Conservation (phyloP, 2,329 filamentous ascomycete species). For the Penicillium sp. region DNA sequence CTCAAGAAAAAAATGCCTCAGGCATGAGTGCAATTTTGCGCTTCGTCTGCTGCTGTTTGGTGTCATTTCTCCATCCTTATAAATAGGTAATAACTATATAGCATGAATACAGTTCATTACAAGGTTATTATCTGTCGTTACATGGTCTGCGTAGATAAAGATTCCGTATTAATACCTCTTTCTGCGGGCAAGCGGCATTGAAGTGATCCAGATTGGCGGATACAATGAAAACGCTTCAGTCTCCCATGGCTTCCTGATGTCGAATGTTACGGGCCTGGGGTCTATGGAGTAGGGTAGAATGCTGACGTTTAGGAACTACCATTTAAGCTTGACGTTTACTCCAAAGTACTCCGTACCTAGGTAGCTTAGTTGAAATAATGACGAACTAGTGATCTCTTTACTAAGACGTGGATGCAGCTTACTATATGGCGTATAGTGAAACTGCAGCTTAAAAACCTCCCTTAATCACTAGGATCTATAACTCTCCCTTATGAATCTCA, state of each 20-base stretch:
- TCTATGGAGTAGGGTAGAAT: not conserved
- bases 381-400: not conserved
- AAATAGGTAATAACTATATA: not conserved
- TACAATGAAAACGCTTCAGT: not conserved
- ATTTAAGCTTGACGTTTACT: not conserved
- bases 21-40: not conserved
- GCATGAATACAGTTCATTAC: not conserved
- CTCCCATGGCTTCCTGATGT: not conserved
- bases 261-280: not conserved
- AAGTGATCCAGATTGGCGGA: not conserved
- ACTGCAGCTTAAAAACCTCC: too few species aligned
- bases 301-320: not conserved
- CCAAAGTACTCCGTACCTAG: too few species aligned
- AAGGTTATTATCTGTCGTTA: not conserved
- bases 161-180: not conserved
- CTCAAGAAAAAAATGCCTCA: not conserved
- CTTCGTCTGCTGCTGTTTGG: not conserved
- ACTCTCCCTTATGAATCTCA: not conserved
- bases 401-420: not conserved
- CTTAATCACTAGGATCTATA: not conserved
- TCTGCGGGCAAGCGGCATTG: not conserved
- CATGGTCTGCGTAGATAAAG: not conserved
- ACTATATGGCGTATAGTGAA: not conserved
- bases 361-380: not conserved
- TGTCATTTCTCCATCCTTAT: not conserved